A percentile compares a stretch with the other conserved stretches of the same genome.
phyloP scores from a whole-genome alignment of 805 yeast genomes.

The Yamadazyma takamatsuzukensis region DNA sequence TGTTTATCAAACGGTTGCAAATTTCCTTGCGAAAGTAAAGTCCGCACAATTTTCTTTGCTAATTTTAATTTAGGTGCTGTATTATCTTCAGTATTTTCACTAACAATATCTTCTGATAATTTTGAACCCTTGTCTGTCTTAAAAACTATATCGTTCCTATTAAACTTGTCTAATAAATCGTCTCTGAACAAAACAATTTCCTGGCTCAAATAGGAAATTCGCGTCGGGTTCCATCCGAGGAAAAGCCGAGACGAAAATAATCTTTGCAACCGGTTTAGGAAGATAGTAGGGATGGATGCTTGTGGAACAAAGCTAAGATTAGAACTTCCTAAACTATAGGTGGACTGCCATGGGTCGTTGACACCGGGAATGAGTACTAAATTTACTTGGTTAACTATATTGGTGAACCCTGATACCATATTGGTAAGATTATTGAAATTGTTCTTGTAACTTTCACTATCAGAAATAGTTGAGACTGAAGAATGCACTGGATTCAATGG shows the following conservation, averaged over 20 bases:
- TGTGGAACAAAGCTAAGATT: conserved; percentile 52
- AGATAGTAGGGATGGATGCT: conserved; percentile 63
- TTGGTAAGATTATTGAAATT: conserved; percentile 73
- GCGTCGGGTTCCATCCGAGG: conserved; percentile 68
- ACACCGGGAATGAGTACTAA: conserved; percentile 81
- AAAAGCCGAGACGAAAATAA: conserved; percentile 26
- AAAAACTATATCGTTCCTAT: conserved; percentile 63
- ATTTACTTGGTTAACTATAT: conserved; percentile 48
- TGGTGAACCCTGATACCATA: conserved; percentile 56
- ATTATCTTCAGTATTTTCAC: conserved; percentile 14
- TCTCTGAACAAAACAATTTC: conserved; percentile 76
- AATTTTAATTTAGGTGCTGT: conserved; percentile 48
- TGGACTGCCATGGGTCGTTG: conserved; percentile 90
- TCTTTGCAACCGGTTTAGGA: conserved; percentile 64
- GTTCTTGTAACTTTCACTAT: conserved; percentile 55
- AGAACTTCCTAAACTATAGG: conserved; percentile 55
- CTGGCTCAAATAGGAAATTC: conserved; percentile 76
- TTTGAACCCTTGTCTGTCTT: conserved; percentile 33
- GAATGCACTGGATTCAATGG: conserved; percentile 62
- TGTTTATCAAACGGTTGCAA: conserved; percentile 71
- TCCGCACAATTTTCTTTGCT: conserved; percentile 70
- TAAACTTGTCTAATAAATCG: conserved; percentile 65
- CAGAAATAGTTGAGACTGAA: conserved; percentile 44
- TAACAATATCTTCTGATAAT: conserved; percentile 11
- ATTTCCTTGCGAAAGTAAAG: conserved; percentile 83